phyloP scores from a whole-genome alignment of 129 eudicot species.

The Flaveria linearis region DNA sequence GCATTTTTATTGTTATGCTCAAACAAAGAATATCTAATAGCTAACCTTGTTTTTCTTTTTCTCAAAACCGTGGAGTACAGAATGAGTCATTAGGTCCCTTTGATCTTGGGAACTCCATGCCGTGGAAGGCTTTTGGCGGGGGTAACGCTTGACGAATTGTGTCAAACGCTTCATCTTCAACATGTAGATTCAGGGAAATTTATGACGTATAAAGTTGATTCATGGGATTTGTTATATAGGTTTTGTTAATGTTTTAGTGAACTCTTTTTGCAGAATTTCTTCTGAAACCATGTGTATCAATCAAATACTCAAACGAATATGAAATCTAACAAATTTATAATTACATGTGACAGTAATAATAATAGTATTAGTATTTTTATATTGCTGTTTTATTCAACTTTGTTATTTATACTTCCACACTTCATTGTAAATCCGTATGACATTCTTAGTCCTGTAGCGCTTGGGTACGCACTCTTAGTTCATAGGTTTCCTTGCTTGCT shows the following conservation, averaged over 20 bases:
- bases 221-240: slow-evolving; percentile 22
- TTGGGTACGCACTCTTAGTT: too few species aligned
- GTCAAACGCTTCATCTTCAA: slow-evolving; percentile 12
- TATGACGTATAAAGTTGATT: slow-evolving; percentile 13
- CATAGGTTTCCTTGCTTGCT: too few species aligned
- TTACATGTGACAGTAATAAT: neutral
- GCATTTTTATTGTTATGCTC: neutral
- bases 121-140: slow-evolving; percentile 33
- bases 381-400: neutral
- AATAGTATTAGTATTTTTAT: neutral
- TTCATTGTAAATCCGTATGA: too few species aligned
- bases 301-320: neutral
- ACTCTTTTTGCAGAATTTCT: neutral
- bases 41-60: slow-evolving; percentile 22
- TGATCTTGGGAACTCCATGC: slow-evolving; percentile 48
- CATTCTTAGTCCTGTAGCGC: too few species aligned
- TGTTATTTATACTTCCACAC: neutral
- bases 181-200: slow-evolving; percentile 27
- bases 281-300: neutral
- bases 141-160: slow-evolving; percentile 31
- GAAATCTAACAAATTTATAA: neutral
- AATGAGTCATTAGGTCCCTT: slow-evolving; percentile 61
- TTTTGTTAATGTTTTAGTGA: slow-evolving; percentile 10
- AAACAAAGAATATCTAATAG: neutral
- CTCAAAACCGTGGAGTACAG: slow-evolving; percentile 36